Base-by-base conservation (phyloP, 768 basidiomycete species). In the Boletales sp. region DNA sequence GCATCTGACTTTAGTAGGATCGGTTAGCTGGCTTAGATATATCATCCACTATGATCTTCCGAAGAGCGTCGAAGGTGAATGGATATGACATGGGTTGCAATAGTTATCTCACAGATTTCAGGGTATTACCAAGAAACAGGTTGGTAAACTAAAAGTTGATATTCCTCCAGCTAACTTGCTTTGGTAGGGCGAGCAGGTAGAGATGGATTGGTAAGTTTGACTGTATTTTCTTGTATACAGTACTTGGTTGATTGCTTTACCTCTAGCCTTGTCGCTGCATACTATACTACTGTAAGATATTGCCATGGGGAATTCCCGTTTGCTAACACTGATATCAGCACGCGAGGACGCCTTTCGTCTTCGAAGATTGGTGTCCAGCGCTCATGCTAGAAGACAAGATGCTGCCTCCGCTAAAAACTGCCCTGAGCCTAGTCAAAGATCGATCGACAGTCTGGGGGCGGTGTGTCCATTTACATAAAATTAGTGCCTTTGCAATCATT, bases 61-160 rank as follows among this genome's bases (percentile, higher is more conserved):
- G 0, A 89, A 87, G 62, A 90, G 87, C 48, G 81, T 91, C 50
- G 90, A 92, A 78, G 87, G 88, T 84, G 34, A 53, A 66, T 30
- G 14, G 8, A 12, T 11, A 34, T 52, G 15, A 10, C 18, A 10
- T 12, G 27, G 5, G 3, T 11, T 27, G 15, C 2, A 45, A 19
- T 41, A 0, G 18, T 43, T 41, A 15, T 51, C 42, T 52, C 36
- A 65, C 17, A 11, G 27, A 9, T 36, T 15, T 11, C 41, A 89
- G 90, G 88, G 0, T 93, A 84, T 64, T 93, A 93, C 64, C 90
- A 92, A 64, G 90, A 92, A 67, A 91, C 89, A 54, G 88, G 87
- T 83, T 57, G 19, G 73, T 52, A 10, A 27, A 39, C 19, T 29
- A 27, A 27, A 27, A 27, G 24, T 40, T 17, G 35, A 21, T 37